A percentile compares a stretch with the other conserved stretches of the same genome.
Conservation (phyloP, 768 basidiomycete species). For the Lanmaoa pseudosensibilis region DNA sequence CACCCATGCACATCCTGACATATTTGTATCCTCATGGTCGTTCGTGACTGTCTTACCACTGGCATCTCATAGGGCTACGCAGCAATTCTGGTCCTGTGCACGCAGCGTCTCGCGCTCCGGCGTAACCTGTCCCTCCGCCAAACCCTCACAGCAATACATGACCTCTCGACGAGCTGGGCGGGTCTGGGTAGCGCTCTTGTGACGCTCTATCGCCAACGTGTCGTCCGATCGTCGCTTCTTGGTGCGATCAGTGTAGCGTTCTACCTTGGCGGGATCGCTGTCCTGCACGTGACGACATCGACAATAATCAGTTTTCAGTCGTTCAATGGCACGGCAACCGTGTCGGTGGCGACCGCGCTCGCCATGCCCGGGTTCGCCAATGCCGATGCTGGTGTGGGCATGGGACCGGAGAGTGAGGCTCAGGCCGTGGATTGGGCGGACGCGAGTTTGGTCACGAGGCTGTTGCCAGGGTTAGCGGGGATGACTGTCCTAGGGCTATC, state of each 20-base stretch:
- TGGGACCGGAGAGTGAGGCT: not conserved
- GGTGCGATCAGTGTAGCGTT: not conserved
- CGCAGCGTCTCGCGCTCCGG: not conserved
- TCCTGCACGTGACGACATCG: conserved; percentile 14
- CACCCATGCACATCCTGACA: not conserved
- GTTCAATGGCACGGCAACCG: conserved; percentile 7
- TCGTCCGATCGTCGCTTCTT: too few species aligned
- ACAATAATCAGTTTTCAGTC: conserved; percentile 5
- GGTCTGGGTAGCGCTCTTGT: not conserved
- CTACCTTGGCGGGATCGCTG: conserved; percentile 13
- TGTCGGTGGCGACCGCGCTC: not conserved
- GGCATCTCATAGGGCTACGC: not conserved
- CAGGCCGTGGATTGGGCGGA: not conserved
- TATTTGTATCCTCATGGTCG: not conserved
- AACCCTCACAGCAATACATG: not conserved
- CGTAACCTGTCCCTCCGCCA: not conserved
- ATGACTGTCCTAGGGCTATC: not conserved
- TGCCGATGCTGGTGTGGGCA: not conserved
- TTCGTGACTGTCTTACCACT: not conserved
- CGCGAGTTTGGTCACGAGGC: not conserved
- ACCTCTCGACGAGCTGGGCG: not conserved
- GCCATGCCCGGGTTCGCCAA: not conserved
- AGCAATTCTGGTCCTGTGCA: not conserved
- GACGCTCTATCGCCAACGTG: not conserved
- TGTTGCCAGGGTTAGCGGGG: not conserved